Conservation (phyloP, 768 basidiomycete genomes). For the Guyanaporus albipodus region DNA sequence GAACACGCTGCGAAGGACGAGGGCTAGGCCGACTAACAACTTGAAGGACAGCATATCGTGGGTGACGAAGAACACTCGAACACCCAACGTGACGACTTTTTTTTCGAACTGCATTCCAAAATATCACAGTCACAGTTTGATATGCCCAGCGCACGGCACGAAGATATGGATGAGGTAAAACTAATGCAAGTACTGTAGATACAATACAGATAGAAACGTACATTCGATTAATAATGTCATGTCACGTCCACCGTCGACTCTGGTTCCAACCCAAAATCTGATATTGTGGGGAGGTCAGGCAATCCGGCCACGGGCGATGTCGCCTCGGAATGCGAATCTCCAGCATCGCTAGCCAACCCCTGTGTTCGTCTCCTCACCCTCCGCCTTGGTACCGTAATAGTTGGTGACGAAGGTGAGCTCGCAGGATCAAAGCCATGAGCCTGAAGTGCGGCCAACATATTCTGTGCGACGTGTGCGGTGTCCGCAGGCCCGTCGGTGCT, state of each 20-base stretch:
- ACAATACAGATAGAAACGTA: constrained; percentile 32
- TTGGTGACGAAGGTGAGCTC: constrained; percentile 48
- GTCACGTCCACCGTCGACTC: constrained; percentile 23
- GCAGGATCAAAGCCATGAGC: constrained; percentile 56
- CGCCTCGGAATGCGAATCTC: constrained; percentile 27
- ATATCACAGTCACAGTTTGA: constrained; percentile 20
- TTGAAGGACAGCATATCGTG: constrained; percentile 16
- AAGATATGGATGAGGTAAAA: constrained; percentile 19
- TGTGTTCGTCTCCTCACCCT: constrained; percentile 26
- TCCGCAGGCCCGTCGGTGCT: constrained; percentile 31
- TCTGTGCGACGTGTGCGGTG: constrained; percentile 56
- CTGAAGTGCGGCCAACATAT: constrained; percentile 73
- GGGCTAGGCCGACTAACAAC: constrained; percentile 17
- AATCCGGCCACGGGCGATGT: constrained; percentile 23
- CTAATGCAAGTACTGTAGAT: constrained; percentile 30
- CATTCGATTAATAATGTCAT: constrained; percentile 21
- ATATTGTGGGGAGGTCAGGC: constrained; percentile 26
- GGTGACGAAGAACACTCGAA: background rate
- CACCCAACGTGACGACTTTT: background rate
- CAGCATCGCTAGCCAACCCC: constrained; percentile 37
- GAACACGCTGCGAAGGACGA: constrained; percentile 36
- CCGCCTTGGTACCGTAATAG: constrained; percentile 31
- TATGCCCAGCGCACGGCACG: constrained; percentile 12
- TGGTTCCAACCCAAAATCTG: constrained; percentile 28
- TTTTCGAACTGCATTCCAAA: constrained; percentile 14